Base-by-base conservation (phyloP, 1,139 yeast species). In the Candida buenavistaensis region DNA sequence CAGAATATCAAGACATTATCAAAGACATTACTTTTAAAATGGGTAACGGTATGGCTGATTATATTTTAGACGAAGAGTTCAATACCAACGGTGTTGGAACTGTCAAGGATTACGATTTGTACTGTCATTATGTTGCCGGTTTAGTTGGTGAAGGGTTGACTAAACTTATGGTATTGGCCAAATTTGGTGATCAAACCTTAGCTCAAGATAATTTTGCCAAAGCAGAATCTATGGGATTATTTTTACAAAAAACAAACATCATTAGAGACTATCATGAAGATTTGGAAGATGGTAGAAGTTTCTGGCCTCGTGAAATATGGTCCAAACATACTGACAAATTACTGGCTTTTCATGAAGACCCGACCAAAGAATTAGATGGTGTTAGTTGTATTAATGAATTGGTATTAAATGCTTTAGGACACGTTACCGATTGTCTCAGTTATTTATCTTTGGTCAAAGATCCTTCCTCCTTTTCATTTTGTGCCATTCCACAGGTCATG, bases 41-140 rank as follows among this genome's bases (percentile, higher is more conserved):
- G 98, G 97, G 97, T 37, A 81, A 86, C 47, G 98, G 98, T 38
- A 92, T 92, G 99, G 97, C 97, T 20, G 92, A 87, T 52, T 92
- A 90, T 59, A 82, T 88, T 38, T 70, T 77, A 51, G 82, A 86
- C 52, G 94, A 84, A 37, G 74, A 80, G 41, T 87, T 86, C 63
- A 87, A 88, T 57, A 59, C 77, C 49, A 78, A 79, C 43, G 97
- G 97, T 3, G 82, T 92, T 28, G 70, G 68, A 33, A 86, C 96
- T 2, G 60, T 85, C 30, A 69, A 75, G 44, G 98, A 89, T 54
- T 94, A 84, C 55, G 92, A 94, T 55, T 69, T 82, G 44, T 92
- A 92, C 68, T 92, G 99, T 60, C 94, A 90, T 62, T 88, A 90
- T 54, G 99, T 92, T 39, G 99, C 99, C 1, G 99, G 98, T 2